Percentiles rank a stretch among this genome's conserved stretches.
These are phyloP conservation scores for Pyrenophora tritici-repentis DNA, from an alignment of 2,329 filamentous ascomycete species.

Conservation along the genomic window DNA sequence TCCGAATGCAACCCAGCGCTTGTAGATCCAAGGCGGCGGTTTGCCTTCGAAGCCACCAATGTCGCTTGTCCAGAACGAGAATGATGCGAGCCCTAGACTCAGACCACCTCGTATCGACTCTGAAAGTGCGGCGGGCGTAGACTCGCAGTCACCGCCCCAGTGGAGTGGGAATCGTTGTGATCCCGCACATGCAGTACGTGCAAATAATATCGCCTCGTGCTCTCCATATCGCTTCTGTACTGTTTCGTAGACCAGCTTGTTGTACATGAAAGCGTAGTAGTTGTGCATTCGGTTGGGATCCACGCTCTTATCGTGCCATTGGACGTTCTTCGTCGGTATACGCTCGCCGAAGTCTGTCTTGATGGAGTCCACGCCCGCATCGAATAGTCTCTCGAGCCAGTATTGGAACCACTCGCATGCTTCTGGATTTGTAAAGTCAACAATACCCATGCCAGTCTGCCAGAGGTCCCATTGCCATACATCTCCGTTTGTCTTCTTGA, in stretches of 20 bases:
- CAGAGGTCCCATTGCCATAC: conserved; percentile 78
- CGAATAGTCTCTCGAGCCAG: conserved; percentile 67
- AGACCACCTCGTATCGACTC: conserved; percentile 71
- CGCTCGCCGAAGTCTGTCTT: conserved; percentile 80
- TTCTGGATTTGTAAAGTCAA: conserved; percentile 75
- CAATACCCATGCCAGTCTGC: conserved; percentile 76
- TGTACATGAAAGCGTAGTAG: conserved; percentile 76
- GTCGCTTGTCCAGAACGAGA: conserved; percentile 71
- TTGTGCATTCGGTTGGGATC: conserved; percentile 75
- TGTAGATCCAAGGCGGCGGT: conserved; percentile 71
- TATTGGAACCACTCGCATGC: conserved; percentile 68
- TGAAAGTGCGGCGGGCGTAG: conserved; percentile 73
- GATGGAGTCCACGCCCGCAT: conserved; percentile 71
- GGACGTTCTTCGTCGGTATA: conserved; percentile 67
- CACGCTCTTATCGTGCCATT: conserved; percentile 64
- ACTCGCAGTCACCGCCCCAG: conserved; percentile 78
- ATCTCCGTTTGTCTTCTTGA: conserved; percentile 70
- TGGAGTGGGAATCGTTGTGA: conserved; percentile 67
- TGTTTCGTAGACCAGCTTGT: conserved; percentile 70
- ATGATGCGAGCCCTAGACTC: conserved; percentile 66
- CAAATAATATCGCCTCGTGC: conserved; percentile 67
- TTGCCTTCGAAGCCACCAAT: conserved; percentile 74
- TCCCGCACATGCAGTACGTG: conserved; percentile 69
- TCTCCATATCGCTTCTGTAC: conserved; percentile 60
- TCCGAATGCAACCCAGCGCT: conserved; percentile 78